Evolutionary conservation across 2,329 filamentous ascomycete species (phyloP), one percentile per base, ranked within the genome.

Genomic region (Sporothrix pseudoabietina): DNA sequence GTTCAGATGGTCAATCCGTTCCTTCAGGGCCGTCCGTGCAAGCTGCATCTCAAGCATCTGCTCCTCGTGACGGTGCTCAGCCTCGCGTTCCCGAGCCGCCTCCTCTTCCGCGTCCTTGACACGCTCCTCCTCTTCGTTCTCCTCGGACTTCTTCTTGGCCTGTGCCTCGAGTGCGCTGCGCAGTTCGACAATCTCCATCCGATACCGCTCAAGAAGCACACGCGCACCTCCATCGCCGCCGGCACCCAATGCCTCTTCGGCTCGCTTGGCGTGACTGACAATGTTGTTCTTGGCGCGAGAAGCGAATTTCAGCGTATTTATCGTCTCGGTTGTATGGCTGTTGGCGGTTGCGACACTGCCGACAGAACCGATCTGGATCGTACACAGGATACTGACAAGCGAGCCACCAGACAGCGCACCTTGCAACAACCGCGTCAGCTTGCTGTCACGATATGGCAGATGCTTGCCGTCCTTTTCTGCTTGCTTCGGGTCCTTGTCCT

Each of bases 11-110:
- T 98, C 94, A 78, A 99, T 99, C 41, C 96, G 91, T 84, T 99
- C 96, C 81, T 98, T 99, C 72, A 99, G 84, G 0, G 96, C 96
- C 0, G 96, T 99, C 57, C 96, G 90, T 44, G 96, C 96, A 65
- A 99, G 87, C 80, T 99, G 96, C 93, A 99, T 98, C 82, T 99
- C 96, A 72, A 99, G 86, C 88, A 99, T 95, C 81, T 99, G 96
- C 83, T 98, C 96, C 80, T 98, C 94, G 77, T 98, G 96, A 54
- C 94, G 90, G 77, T 93, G 89, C 77, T 94, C 91, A 8, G 92
- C 92, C 82, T 98, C 93, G 77, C 91, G 89, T 80, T 96, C 91
- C 22, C 90, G 86, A 55, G 86, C 90, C 77, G 90, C 88, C 78
- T 96, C 93, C 77, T 92, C 89, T 78, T 92, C 89, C 68, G 90